Conservation (phyloP, 108 stramenopile genomes). For the Pseudonitzschia multiseries region DNA sequence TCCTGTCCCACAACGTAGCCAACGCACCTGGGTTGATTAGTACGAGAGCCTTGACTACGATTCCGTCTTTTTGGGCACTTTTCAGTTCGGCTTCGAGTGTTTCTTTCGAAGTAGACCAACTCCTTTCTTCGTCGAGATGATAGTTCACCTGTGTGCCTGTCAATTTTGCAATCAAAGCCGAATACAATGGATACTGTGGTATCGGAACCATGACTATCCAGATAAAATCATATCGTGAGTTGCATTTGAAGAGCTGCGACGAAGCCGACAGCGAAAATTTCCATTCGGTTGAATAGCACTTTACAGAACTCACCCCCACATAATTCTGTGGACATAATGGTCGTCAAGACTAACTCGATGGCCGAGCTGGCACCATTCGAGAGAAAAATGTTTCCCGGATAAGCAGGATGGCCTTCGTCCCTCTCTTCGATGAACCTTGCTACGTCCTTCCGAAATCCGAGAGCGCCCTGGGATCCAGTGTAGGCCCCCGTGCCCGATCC, state of each 20-base stretch:
- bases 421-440: conserved; percentile 81
- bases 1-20: background rate
- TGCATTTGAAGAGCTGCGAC: background rate
- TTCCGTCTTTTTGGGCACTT: conserved; percentile 59
- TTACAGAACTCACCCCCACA: conserved; percentile 3
- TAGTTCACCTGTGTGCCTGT: conserved; percentile 90
- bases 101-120: conserved; percentile 80
- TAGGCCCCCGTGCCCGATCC: conserved; percentile 80
- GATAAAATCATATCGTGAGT: background rate
- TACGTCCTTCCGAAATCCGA: conserved; percentile 72
- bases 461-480: conserved; percentile 79
- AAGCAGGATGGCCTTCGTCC: conserved; percentile 50
- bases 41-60: conserved; percentile 80
- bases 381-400: conserved; percentile 88
- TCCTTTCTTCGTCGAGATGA: conserved; percentile 78
- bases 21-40: conserved; percentile 90
- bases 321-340: conserved; percentile 50
- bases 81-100: conserved; percentile 71
- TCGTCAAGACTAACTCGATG: conserved; percentile 79
- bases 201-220: conserved; percentile 86
- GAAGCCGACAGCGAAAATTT: too few species aligned
- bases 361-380: conserved; percentile 93
- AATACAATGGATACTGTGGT: conserved; percentile 98
- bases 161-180: conserved; percentile 81
- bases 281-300: too few species aligned